Base-by-base conservation (phyloP, 345 rosid species). In the Excoecaria agallocha region DNA sequence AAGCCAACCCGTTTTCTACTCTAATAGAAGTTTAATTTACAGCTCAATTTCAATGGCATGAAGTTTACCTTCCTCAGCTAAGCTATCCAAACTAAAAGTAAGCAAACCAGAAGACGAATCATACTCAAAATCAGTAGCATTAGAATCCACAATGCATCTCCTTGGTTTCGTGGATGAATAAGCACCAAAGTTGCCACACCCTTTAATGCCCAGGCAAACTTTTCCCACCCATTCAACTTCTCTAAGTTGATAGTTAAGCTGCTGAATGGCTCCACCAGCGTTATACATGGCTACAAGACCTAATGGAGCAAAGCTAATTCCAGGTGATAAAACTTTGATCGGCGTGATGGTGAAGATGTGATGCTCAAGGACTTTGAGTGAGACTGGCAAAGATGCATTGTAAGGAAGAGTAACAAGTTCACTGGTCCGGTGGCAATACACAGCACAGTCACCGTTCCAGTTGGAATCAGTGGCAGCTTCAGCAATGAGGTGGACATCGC, bases 211-310 rank as follows among this genome's bases (percentile, higher is more conserved):
- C 84, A 89, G 77, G 35, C 51, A 57, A 24, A 87, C 89, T 72
- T 73, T 86, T 22, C 87, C 90, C 9, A 80, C 85, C 76, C 79
- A 72, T 76, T 84, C 87, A 54, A 77, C 82, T 8, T 25, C 75
- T 56, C 74, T 80, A 11, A 73, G 80, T 67, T 87, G 89, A 72
- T 91, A 92, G 45, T 71, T 81, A 11, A 94, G 85, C 70, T 80
- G 90, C 55, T 84, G 88, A 1, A 91, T 84, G 19, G 98, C 97
- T 67, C 96, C 99, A n/a, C 97, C 98, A 2, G 94, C 82, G 69
- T 94, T 94, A 85, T 76, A 94, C 98, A 94, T 92, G 81, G 81
- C 72, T 62, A 87, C 77, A 50, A 94, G 97, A 56, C 99, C 98
- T 12, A 92, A 24, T 0, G 98, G 97, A 4, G 97, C 97, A 61